A percentile compares a stretch with the other conserved stretches of the same genome.
phyloP scores from a whole-genome alignment of 2,329 filamentous ascomycete species.

The Penicillium capsulatum region DNA sequence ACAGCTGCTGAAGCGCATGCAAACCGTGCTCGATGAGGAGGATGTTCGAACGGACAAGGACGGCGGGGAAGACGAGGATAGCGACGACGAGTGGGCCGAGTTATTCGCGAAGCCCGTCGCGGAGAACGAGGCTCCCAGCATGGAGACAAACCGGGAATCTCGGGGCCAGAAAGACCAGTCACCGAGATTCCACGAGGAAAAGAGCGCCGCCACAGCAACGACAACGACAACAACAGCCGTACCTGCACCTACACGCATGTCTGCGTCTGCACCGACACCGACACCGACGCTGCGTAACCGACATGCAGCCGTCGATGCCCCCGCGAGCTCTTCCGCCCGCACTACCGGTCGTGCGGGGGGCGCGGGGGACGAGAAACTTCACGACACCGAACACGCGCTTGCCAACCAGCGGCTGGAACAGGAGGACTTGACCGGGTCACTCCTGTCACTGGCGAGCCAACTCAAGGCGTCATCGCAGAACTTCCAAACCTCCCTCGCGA shows the following conservation, averaged over 20 bases:
- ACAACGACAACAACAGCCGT: slow-evolving; percentile 11
- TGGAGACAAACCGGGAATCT: too few species aligned
- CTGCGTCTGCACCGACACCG: slow-evolving; percentile 14
- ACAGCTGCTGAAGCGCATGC: slow-evolving; percentile 32
- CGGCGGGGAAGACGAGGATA: slow-evolving; percentile 18
- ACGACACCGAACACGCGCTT: slow-evolving; percentile 65
- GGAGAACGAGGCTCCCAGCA: slow-evolving; percentile 14
- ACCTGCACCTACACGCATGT: slow-evolving; percentile 8
- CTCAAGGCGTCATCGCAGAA: slow-evolving; percentile 70
- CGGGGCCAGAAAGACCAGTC: neutral
- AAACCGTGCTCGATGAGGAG: slow-evolving; percentile 32
- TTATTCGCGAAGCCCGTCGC: slow-evolving; percentile 25
- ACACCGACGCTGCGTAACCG: slow-evolving; percentile 27
- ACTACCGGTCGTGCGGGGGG: slow-evolving; percentile 10
- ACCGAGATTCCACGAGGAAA: too few species aligned
- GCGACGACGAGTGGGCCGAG: slow-evolving; percentile 24
- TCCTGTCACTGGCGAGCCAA: slow-evolving; percentile 73
- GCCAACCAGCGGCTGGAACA: slow-evolving; percentile 76
- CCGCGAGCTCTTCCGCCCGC: slow-evolving; percentile 14
- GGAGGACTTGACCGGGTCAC: slow-evolving; percentile 72
- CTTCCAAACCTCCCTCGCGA: slow-evolving; percentile 69
- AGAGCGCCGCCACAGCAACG: neutral
- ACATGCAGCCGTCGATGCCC: slow-evolving; percentile 2
- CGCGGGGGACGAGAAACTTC: slow-evolving; percentile 16
- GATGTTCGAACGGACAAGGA: slow-evolving; percentile 23